phyloP scores from a whole-genome alignment of 768 basidiomycete species.

The Gyrodon lividus region DNA sequence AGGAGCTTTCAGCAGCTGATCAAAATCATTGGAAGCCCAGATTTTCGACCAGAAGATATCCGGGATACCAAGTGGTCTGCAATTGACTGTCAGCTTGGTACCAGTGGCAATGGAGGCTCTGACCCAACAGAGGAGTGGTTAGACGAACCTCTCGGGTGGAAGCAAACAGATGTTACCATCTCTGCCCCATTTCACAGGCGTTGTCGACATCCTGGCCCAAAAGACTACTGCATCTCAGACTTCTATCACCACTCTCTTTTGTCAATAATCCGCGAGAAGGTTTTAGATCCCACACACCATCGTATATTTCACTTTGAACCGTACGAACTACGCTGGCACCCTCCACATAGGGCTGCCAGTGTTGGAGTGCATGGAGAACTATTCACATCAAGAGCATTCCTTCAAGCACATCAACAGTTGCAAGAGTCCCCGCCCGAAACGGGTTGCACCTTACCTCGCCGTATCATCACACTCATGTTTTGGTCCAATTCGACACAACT shows the following conservation, averaged over 20 bases:
- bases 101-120: slow-evolving; percentile 3
- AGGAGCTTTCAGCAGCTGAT: slow-evolving; percentile 7
- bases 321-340: slow-evolving; percentile 16
- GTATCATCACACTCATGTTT: slow-evolving; percentile 23
- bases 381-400: slow-evolving; percentile 13
- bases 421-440: slow-evolving; percentile 12
- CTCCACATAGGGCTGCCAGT: neutral
- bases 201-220: neutral
- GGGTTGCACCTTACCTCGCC: slow-evolving; percentile 10
- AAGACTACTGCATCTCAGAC: neutral
- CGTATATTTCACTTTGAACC: slow-evolving; percentile 20
- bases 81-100: slow-evolving; percentile 11
- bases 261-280: slow-evolving; percentile 12
- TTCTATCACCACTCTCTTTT: slow-evolving; percentile 16
- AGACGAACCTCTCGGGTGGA: neutral
- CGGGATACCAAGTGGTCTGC: slow-evolving; percentile 4
- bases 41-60: slow-evolving; percentile 17
- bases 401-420: slow-evolving; percentile 14
- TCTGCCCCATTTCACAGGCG: slow-evolving; percentile 2
- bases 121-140: neutral
- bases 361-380: slow-evolving; percentile 14
- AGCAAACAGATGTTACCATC: neutral
- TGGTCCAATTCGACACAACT: slow-evolving; percentile 35
- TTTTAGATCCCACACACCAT: slow-evolving; percentile 2
- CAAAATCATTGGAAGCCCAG: slow-evolving; percentile 11